phyloP scores from a whole-genome alignment of 164 flowering plant genomes.

The Sextonia rubra region DNA sequence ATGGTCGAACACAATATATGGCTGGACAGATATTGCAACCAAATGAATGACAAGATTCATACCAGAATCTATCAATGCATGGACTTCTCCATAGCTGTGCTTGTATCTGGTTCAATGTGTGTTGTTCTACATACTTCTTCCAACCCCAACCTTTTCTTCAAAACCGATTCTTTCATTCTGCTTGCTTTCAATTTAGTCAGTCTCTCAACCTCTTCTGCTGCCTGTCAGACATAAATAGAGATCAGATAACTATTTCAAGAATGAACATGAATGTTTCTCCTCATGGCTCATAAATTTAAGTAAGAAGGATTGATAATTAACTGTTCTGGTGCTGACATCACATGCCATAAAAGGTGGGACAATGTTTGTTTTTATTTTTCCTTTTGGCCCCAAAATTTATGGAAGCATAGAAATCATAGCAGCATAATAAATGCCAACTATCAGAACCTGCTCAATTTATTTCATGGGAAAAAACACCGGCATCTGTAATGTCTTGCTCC shows the following conservation, averaged over 20 bases:
- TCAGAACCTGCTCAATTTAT: slow-evolving; percentile 68
- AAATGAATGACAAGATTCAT: slow-evolving; percentile 1
- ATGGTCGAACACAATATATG: neutral
- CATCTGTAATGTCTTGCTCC: slow-evolving; percentile 53
- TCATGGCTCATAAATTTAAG: neutral
- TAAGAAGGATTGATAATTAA: no score
- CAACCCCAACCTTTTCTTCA: slow-evolving; percentile 75
- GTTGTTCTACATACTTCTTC: slow-evolving; percentile 70
- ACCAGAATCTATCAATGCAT: slow-evolving; percentile 93
- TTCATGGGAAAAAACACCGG: slow-evolving; percentile 64
- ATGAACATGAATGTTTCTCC: neutral
- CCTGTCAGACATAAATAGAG: slow-evolving; percentile 41
- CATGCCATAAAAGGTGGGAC: no score
- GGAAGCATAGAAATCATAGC: no score
- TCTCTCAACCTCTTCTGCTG: slow-evolving; percentile 71
- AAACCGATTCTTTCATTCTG: slow-evolving; percentile 89
- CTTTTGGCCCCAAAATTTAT: no score
- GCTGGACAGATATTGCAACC: neutral
- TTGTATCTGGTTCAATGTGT: slow-evolving; percentile 81
- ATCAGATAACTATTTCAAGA: slow-evolving; percentile 4
- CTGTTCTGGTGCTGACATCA: no score
- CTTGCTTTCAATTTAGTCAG: slow-evolving; percentile 77
- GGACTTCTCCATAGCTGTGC: slow-evolving; percentile 79
- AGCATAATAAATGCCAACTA: neutral
- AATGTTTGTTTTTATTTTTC: no score